These are phyloP conservation scores for Cercophora scortea DNA, from an alignment of 495 filamentous ascomycete species.

Conservation along the genomic window DNA sequence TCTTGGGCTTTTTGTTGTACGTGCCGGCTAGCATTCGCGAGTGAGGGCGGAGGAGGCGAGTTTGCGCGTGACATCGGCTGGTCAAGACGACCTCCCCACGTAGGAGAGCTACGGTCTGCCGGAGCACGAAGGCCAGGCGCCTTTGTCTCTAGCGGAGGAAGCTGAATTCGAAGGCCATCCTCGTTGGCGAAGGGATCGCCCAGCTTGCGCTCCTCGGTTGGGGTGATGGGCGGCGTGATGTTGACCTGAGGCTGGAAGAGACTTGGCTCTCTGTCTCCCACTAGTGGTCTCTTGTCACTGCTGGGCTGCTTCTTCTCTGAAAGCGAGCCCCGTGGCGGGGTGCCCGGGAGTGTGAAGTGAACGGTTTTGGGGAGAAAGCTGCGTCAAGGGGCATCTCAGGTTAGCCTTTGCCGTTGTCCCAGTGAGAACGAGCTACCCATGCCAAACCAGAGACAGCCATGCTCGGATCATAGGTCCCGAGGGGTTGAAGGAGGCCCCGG, in stretches of 20 bases:
- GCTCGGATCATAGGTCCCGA: no score
- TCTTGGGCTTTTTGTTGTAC: constrained; percentile 47
- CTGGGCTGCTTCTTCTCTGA: constrained; percentile 23
- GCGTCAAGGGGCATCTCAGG: constrained; percentile 2
- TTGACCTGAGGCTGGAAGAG: constrained; percentile 32
- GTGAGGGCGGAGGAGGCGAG: constrained; percentile 60
- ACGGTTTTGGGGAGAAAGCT: constrained; percentile 90
- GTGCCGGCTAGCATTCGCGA: constrained; percentile 51
- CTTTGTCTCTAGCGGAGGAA: constrained; percentile 24
- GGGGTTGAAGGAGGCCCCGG: not conserved
- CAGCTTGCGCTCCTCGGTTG: constrained; percentile 46
- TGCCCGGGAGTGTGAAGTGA: constrained; percentile 54
- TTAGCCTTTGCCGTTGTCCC: not conserved
- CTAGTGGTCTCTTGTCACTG: constrained; percentile 1
- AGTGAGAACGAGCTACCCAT: not conserved
- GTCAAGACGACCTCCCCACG: constrained; percentile 61
- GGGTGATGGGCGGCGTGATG: constrained; percentile 49
- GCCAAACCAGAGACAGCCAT: not conserved
- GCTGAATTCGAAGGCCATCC: constrained; percentile 38
- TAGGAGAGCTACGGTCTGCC: constrained; percentile 57
- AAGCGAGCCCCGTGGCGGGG: constrained; percentile 22
- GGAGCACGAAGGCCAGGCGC: constrained; percentile 34
- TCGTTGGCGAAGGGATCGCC: constrained; percentile 55
- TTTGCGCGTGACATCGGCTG: constrained; percentile 68
- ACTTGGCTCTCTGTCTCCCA: constrained; percentile 30